phyloP scores from a whole-genome alignment of 129 eudicot species.

The Pulicaria dysenterica region DNA sequence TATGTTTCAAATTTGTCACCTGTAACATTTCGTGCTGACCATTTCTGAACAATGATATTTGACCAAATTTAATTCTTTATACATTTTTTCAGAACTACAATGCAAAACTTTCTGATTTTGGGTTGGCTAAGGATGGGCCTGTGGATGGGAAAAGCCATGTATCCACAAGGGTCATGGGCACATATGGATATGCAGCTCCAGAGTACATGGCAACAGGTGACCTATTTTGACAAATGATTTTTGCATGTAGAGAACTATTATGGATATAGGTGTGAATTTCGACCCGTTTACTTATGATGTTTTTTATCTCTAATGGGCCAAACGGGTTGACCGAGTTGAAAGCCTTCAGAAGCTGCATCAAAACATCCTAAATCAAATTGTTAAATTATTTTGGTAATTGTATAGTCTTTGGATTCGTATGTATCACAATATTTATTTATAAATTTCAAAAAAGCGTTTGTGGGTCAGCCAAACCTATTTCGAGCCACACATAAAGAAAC shows the following conservation, averaged over 20 bases:
- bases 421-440: background rate
- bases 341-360: background rate
- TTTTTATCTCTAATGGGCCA: background rate
- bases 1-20: constrained; percentile 30
- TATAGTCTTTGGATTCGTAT: background rate
- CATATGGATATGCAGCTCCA: constrained; percentile 91
- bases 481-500: background rate
- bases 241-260: no score
- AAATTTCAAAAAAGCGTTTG: background rate
- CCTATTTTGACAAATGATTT: background rate
- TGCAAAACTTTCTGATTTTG: constrained; percentile 97
- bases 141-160: constrained; percentile 79
- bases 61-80: background rate
- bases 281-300: no score
- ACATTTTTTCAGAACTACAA: constrained; percentile 55
- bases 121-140: constrained; percentile 95
- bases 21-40: background rate
- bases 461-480: constrained; percentile 4
- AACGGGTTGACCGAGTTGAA: background rate
- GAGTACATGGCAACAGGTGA: constrained; percentile 94
- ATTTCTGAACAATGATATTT: background rate
- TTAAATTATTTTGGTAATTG: background rate
- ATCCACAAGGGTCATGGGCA: constrained; percentile 95
- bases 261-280: no score
- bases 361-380: background rate